These are phyloP conservation scores for Saccharomycodes ludwigii DNA, from an alignment of 805 yeast genomes.

Conservation along the genomic window DNA sequence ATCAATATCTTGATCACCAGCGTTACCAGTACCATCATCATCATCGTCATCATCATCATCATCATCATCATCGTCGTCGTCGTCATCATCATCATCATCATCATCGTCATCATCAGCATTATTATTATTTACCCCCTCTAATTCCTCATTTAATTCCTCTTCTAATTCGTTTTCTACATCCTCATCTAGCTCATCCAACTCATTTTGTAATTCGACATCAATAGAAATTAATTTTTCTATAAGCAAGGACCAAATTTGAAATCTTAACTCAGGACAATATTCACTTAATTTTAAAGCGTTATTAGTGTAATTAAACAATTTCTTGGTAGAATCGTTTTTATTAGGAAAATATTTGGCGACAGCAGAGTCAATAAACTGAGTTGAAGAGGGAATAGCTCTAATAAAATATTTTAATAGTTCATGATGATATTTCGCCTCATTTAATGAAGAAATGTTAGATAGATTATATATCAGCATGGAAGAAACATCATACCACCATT, in stretches of 20 bases:
- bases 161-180: constrained; percentile 47
- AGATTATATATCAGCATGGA: constrained; percentile 56
- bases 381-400: constrained; percentile 69
- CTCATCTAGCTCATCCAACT: constrained; percentile 74
- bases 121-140: constrained; percentile 22
- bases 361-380: constrained; percentile 46
- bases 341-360: constrained; percentile 64
- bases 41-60: constrained; percentile 22
- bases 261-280: constrained; percentile 68
- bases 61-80: constrained; percentile 22
- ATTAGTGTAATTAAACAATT: constrained; percentile 47
- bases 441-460: constrained; percentile 15
- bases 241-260: constrained; percentile 66
- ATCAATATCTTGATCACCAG: constrained; percentile 1
- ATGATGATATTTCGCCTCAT: constrained; percentile 42
- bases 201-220: constrained; percentile 87
- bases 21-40: constrained; percentile 14
- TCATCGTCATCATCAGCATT: constrained; percentile 18
- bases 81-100: constrained; percentile 26
- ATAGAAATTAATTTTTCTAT: constrained; percentile 72
- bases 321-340: constrained; percentile 46
- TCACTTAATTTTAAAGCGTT: constrained; percentile 48
- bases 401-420: constrained; percentile 50
- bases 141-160: constrained; percentile 27
- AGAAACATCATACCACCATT: constrained; percentile 82